These are phyloP conservation scores for Lodderomyces pseudojiufengensis DNA, from an alignment of 1,139 yeast genomes.

Conservation along the genomic window DNA sequence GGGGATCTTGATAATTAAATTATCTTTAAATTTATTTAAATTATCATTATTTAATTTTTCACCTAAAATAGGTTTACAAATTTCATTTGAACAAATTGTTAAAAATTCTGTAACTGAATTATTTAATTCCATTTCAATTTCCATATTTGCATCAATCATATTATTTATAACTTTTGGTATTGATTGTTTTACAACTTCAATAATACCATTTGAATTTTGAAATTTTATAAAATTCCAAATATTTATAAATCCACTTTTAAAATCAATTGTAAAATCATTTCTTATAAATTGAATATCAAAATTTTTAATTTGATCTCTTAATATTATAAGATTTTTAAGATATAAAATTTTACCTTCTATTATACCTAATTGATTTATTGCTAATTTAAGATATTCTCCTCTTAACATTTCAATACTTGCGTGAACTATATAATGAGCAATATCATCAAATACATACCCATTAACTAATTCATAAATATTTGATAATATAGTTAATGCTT, in stretches of 20 bases:
- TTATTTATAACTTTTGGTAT: conserved; percentile 83
- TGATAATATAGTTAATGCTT: conserved; percentile 67
- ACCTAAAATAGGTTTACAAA: conserved; percentile 30
- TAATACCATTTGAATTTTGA: conserved; percentile 43
- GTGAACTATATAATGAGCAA: conserved; percentile 85
- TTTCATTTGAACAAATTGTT: conserved; percentile 33
- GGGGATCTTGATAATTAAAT: conserved; percentile 52
- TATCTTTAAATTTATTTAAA: conserved; percentile 39
- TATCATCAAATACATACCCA: conserved; percentile 76
- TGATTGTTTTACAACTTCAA: conserved; percentile 61
- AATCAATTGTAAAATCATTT: conserved; percentile 73
- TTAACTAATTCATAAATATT: conserved; percentile 78
- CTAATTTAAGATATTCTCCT: conserved; percentile 47
- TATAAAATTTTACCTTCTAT: conserved; percentile 64
- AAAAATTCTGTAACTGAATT: conserved; percentile 64
- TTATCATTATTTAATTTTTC: conserved; percentile 15
- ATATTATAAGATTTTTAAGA: conserved; percentile 65
- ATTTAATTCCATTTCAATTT: conserved; percentile 69
- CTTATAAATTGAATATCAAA: conserved; percentile 80
- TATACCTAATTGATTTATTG: conserved; percentile 37
- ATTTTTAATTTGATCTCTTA: conserved; percentile 67
- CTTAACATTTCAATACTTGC: conserved; percentile 60
- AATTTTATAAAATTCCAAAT: conserved; percentile 45
- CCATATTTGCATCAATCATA: conserved; percentile 81
- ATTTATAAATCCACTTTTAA: conserved; percentile 65